Conservation (phyloP, 1,284 basidiomycete species). For the Sanghuangporus weigelae region DNA sequence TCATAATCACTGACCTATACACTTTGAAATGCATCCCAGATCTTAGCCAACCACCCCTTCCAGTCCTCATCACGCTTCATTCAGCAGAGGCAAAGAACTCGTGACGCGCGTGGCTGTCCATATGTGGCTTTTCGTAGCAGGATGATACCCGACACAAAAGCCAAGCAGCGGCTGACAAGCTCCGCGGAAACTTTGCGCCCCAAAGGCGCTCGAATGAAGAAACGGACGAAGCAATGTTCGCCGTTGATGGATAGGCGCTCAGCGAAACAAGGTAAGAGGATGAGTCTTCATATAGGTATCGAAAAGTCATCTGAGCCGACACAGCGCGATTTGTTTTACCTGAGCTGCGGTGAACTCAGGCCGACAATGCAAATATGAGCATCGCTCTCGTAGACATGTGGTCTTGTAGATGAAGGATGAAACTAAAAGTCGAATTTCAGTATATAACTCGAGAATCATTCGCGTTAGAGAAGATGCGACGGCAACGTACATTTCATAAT, state of each 20-base stretch:
- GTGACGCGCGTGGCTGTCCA: neutral
- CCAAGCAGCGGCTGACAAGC: neutral
- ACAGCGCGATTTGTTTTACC: neutral
- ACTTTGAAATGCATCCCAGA: neutral
- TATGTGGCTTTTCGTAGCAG: neutral
- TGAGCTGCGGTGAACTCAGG: neutral
- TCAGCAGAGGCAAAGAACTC: neutral
- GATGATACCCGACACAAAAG: neutral
- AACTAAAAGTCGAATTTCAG: too few species aligned
- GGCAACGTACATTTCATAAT: neutral
- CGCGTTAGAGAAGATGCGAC: neutral
- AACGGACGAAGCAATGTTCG: neutral
- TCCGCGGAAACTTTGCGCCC: neutral
- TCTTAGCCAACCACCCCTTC: neutral
- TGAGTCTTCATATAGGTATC: neutral
- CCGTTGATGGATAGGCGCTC: neutral
- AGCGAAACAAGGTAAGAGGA: neutral
- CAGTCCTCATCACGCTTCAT: neutral
- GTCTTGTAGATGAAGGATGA: neutral
- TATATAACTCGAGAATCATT: neutral
- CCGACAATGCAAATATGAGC: neutral
- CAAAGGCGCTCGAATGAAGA: neutral
- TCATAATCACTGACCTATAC: neutral
- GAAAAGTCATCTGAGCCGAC: neutral
- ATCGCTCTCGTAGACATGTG: neutral